phyloP scores from a whole-genome alignment of 306 rosid species.

The Glycine tomentella region DNA sequence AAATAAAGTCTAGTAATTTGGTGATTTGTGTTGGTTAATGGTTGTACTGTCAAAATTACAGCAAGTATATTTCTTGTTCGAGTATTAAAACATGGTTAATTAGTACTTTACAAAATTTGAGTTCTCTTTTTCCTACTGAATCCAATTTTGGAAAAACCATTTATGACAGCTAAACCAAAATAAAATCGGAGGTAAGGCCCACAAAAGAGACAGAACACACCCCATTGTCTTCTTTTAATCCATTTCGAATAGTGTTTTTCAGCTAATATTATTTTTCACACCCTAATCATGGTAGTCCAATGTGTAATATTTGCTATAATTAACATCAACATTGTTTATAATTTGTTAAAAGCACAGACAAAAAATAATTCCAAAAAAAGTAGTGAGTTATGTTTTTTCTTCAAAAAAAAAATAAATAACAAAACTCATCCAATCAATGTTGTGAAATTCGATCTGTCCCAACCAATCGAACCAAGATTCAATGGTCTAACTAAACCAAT shows the following conservation, averaged over 20 bases:
- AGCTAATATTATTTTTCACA: background rate
- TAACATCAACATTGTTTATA: too few species aligned
- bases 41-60: constrained; percentile 37
- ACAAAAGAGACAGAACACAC: background rate
- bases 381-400: background rate
- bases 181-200: background rate
- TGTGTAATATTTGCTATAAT: background rate
- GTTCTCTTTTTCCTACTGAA: background rate
- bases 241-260: background rate
- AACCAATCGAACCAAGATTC: too few species aligned
- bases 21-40: constrained; percentile 9
- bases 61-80: constrained; percentile 25
- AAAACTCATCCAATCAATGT: too few species aligned
- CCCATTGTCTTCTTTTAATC: background rate
- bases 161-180: background rate
- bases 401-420: background rate
- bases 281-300: background rate
- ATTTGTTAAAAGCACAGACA: background rate
- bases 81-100: background rate
- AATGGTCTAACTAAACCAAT: too few species aligned
- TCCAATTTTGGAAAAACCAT: background rate
- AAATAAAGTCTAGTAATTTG: constrained; percentile 49
- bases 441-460: too few species aligned
- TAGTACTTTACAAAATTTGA: background rate
- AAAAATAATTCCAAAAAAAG: background rate